Evolutionary conservation across 2,329 filamentous ascomycete genomes (phyloP).

Genomic region (Boeremia exigua): DNA sequence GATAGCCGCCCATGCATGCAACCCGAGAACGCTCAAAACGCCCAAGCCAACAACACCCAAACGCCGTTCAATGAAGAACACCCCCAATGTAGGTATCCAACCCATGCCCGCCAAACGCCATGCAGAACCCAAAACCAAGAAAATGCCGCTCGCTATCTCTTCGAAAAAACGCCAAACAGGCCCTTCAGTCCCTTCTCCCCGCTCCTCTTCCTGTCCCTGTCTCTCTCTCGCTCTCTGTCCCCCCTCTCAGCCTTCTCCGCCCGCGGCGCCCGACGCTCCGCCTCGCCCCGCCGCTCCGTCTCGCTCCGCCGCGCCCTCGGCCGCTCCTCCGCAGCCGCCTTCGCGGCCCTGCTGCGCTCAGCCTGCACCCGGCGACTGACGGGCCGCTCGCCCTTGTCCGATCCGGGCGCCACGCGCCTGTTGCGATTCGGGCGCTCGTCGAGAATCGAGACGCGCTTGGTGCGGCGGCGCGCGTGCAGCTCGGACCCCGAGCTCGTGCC

Average conservation of each 20-base stretch:
- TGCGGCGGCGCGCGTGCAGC: constrained; percentile 33
- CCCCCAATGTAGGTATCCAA: constrained; percentile 5
- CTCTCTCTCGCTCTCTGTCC: constrained; percentile 23
- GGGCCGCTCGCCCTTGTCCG: constrained; percentile 37
- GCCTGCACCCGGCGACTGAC: constrained; percentile 36
- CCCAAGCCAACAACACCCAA: neutral
- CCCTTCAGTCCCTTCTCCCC: constrained; percentile 39
- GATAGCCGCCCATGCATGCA: constrained; percentile 5
- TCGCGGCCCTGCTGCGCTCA: constrained; percentile 36
- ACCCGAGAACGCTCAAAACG: neutral
- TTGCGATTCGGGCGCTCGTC: constrained; percentile 39
- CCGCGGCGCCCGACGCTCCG: constrained; percentile 24
- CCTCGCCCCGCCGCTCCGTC: constrained; percentile 35
- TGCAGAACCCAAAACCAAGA: neutral
- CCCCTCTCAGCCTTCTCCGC: neutral
- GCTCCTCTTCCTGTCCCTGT: constrained; percentile 37
- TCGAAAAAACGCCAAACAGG: constrained; percentile 42
- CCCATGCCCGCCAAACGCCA: constrained; percentile 2
- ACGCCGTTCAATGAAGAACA: constrained; percentile 9
- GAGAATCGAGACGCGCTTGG: constrained; percentile 32
- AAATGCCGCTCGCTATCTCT: constrained; percentile 15
- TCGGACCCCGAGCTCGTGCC: constrained; percentile 39
- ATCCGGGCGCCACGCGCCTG: constrained; percentile 37
- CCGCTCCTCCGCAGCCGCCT: constrained; percentile 33
- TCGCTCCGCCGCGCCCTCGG: constrained; percentile 33